Evolutionary conservation across 768 basidiomycete genomes (phyloP).

Genomic region (Boletus reticulatus): DNA sequence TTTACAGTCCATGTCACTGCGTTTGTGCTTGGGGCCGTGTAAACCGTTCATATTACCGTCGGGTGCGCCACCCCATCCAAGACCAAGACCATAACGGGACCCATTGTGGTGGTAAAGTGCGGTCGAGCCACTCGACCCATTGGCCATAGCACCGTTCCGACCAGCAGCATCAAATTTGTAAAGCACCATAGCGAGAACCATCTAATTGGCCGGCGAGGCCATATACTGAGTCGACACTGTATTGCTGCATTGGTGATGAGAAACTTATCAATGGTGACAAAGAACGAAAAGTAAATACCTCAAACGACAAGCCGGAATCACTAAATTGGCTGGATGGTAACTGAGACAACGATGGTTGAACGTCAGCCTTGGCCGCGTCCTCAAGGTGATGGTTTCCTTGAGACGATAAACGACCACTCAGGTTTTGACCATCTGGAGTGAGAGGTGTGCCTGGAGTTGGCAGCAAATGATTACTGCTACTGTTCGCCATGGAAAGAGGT

Average conservation of each 20-base stretch:
- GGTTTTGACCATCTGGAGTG: constrained; percentile 53
- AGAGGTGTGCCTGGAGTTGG: constrained; percentile 67
- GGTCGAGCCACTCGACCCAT: constrained; percentile 59
- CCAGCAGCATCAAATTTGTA: constrained; percentile 50
- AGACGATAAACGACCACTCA: constrained; percentile 62
- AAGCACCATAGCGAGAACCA: constrained; percentile 51
- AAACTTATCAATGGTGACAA: constrained; percentile 1
- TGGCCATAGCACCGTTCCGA: constrained; percentile 33
- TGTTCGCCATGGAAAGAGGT: constrained; percentile 56
- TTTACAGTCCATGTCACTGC: constrained; percentile 89
- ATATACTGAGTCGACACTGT: constrained; percentile 55
- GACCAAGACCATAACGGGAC: constrained; percentile 69
- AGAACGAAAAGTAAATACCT: constrained; percentile 41
- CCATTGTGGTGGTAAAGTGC: constrained; percentile 76
- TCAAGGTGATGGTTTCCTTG: constrained; percentile 43
- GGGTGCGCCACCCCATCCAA: constrained; percentile 52
- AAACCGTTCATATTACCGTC: constrained; percentile 87
- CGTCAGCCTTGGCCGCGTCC: constrained; percentile 52
- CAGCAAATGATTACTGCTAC: constrained; percentile 44
- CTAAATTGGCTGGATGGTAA: constrained; percentile 60
- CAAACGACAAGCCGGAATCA: constrained; percentile 49
- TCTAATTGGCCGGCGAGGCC: constrained; percentile 50
- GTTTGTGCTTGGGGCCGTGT: constrained; percentile 92
- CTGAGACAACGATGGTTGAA: constrained; percentile 73
- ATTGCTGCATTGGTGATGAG: constrained; percentile 40